phyloP scores from a whole-genome alignment of 108 stramenopile species.

The Cyclotella kingstonii region DNA sequence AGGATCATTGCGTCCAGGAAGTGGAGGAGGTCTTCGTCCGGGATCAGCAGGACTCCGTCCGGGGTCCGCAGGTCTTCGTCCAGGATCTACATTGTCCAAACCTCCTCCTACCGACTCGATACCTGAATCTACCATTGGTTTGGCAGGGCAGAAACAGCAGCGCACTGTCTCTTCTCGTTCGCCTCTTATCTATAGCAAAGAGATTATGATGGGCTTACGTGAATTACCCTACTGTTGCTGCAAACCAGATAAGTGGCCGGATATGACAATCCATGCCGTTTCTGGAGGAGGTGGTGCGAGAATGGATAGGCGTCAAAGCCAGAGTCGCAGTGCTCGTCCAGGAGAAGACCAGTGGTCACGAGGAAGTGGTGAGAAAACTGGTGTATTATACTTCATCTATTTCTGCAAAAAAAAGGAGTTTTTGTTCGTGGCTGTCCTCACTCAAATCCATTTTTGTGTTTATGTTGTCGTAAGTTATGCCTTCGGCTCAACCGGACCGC shows the following conservation, averaged over 20 bases:
- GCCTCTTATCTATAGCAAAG: slow-evolving; percentile 44
- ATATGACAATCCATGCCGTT: slow-evolving; percentile 16
- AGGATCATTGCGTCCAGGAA: slow-evolving; percentile 3
- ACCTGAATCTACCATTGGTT: neutral
- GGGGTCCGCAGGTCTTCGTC: slow-evolving; percentile 14
- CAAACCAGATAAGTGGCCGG: slow-evolving; percentile 31
- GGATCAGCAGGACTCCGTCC: slow-evolving; percentile 35
- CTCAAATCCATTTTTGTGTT: no score
- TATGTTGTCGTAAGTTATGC: slow-evolving; percentile 5
- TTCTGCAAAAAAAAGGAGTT: neutral
- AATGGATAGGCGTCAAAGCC: slow-evolving; percentile 11
- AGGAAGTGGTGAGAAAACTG: slow-evolving; percentile 2
- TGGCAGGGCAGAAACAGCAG: no score
- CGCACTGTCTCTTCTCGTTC: slow-evolving; percentile 6
- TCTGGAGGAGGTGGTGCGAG: slow-evolving; percentile 19
- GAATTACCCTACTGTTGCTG: slow-evolving; percentile 38
- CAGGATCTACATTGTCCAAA: neutral
- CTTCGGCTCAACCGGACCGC: slow-evolving; percentile 8
- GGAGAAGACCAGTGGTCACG: slow-evolving; percentile 19
- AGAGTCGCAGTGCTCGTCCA: neutral
- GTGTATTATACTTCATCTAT: slow-evolving; percentile 3
- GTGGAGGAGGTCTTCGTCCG: slow-evolving; percentile 9
- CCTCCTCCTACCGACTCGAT: neutral
- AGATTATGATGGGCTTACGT: slow-evolving; percentile 30
- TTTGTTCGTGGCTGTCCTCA: no score